These are phyloP conservation scores for Plasmodium inui DNA, from an alignment of 169 alveolate genomes.

Conservation along the genomic window DNA sequence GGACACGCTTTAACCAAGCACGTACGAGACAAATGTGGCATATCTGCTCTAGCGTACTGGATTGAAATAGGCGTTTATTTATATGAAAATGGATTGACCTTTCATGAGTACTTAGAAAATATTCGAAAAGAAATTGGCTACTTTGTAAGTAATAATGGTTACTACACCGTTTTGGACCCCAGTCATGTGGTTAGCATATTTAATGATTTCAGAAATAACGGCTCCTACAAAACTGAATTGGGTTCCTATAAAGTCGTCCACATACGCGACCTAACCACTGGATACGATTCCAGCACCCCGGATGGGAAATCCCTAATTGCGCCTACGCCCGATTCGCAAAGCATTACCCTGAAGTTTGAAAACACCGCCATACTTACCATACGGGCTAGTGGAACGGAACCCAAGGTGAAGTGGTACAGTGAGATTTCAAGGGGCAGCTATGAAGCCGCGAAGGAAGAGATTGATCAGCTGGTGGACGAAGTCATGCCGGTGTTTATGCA, in stretches of 20 bases:
- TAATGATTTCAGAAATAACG: slow-evolving; percentile 79
- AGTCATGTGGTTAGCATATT: slow-evolving; percentile 73
- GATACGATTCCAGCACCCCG: slow-evolving; percentile 83
- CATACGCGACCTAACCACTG: slow-evolving; percentile 82
- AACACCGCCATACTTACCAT: slow-evolving; percentile 81
- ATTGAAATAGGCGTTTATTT: slow-evolving; percentile 79
- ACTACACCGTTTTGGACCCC: slow-evolving; percentile 79
- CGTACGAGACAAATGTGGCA: slow-evolving; percentile 88
- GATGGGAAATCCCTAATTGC: slow-evolving; percentile 81
- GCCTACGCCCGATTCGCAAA: slow-evolving; percentile 79
- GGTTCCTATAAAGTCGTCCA: slow-evolving; percentile 78
- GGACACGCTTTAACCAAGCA: slow-evolving; percentile 81
- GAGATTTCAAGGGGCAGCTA: slow-evolving; percentile 78
- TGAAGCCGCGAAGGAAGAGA: slow-evolving; percentile 75
- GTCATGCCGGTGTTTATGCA: slow-evolving; percentile 79
- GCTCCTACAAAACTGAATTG: slow-evolving; percentile 56
- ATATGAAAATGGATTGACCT: slow-evolving; percentile 80
- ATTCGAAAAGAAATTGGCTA: slow-evolving; percentile 80
- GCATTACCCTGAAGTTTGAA: slow-evolving; percentile 81
- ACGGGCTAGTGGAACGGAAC: slow-evolving; percentile 90
- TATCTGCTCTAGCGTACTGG: slow-evolving; percentile 87
- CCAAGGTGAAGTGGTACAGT: slow-evolving; percentile 86
- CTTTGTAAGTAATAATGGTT: slow-evolving; percentile 82
- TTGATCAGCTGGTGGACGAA: slow-evolving; percentile 76
- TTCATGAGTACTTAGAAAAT: slow-evolving; percentile 67